Evolutionary conservation across 306 rosid species (phyloP).

Genomic region (Canavalia ensiformis): DNA sequence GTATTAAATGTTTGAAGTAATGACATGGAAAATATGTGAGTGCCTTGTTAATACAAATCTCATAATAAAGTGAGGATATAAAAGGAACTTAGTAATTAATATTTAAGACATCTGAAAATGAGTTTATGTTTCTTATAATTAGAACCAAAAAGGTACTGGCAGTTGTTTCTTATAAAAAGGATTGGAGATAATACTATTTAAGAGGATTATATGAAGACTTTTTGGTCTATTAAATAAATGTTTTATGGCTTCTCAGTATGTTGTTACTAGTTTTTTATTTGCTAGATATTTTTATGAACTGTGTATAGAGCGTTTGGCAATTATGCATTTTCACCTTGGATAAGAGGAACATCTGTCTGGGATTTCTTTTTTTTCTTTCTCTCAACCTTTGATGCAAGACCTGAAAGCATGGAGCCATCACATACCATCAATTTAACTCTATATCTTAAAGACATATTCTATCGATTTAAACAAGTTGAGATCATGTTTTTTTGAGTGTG

Average conservation of each 20-base stretch:
- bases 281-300: background rate
- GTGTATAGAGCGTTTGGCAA: background rate
- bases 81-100: too few relatives aligned
- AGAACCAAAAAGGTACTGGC: too few relatives aligned
- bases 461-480: background rate
- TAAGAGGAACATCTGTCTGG: background rate
- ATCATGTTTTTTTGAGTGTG: background rate
- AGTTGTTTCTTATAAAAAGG: too few relatives aligned
- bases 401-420: constrained; percentile 1
- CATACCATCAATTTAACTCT: background rate
- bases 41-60: too few relatives aligned
- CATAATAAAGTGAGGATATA: too few relatives aligned
- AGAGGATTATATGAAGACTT: too few relatives aligned
- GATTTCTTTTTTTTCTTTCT: background rate
- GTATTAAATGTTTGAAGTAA: too few relatives aligned
- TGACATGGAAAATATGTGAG: too few relatives aligned
- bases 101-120: too few relatives aligned
- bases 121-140: too few relatives aligned
- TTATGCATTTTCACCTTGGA: background rate
- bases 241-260: background rate
- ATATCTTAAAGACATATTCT: background rate
- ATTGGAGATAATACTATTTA: too few relatives aligned
- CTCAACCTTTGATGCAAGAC: background rate
- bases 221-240: background rate
- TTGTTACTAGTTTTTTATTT: background rate